phyloP scores from a whole-genome alignment of 345 rosid species.

The Moringa oleifera region DNA sequence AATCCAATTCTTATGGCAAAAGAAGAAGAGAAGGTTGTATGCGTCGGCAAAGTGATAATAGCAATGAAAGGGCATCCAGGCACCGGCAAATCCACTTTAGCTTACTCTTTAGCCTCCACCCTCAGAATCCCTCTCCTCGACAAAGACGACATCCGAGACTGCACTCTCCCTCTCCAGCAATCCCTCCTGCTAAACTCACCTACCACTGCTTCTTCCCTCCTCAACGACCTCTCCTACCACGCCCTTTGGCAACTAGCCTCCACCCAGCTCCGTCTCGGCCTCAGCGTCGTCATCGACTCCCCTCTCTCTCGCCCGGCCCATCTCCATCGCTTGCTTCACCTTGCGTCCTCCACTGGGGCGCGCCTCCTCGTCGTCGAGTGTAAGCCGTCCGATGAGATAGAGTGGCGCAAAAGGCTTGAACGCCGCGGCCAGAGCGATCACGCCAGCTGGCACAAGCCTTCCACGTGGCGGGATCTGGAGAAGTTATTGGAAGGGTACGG shows the following conservation, averaged over 20 bases:
- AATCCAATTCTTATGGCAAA: too few relatives aligned
- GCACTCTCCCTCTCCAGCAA: slow-evolving; percentile 38
- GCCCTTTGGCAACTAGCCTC: slow-evolving; percentile 41
- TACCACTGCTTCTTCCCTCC: slow-evolving; percentile 22
- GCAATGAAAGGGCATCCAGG: slow-evolving; percentile 83
- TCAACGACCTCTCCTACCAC: slow-evolving; percentile 55
- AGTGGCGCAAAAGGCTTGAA: slow-evolving; percentile 54
- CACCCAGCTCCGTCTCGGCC: slow-evolving; percentile 50
- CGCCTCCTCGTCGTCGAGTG: slow-evolving; percentile 48
- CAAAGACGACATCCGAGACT: slow-evolving; percentile 66
- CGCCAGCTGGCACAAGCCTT: slow-evolving; percentile 61
- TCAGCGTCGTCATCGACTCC: slow-evolving; percentile 51
- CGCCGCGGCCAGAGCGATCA: slow-evolving; percentile 16
- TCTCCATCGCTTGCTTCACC: slow-evolving; percentile 32
- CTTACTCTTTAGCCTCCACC: slow-evolving; percentile 37
- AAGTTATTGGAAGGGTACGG: slow-evolving; percentile 43
- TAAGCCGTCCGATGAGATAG: slow-evolving; percentile 38
- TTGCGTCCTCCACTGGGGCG: slow-evolving; percentile 31
- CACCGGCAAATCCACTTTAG: slow-evolving; percentile 54
- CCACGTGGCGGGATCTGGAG: slow-evolving; percentile 58
- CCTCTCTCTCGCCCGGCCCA: slow-evolving; percentile 48
- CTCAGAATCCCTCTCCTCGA: slow-evolving; percentile 58
- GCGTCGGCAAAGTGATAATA: slow-evolving; percentile 21
- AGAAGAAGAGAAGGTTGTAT: background rate
- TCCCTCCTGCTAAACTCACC: slow-evolving; percentile 5